Evolutionary conservation across 192 early-diverging fungal genomes (phyloP).

Genomic region (Linnemannia schmuckeri): DNA sequence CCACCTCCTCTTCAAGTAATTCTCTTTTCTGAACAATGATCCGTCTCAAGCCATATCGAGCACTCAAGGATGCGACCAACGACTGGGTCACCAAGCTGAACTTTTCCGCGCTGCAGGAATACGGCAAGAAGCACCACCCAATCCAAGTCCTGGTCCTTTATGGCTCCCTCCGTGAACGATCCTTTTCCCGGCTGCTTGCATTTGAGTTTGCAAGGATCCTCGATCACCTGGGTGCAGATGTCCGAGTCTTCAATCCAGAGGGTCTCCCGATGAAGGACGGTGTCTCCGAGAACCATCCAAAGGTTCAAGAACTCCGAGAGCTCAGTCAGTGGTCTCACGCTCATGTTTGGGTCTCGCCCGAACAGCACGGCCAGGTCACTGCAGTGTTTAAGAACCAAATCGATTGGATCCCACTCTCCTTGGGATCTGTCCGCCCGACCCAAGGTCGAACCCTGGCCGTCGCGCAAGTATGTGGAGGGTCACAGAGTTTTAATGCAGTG

Average conservation of each 20-base stretch:
- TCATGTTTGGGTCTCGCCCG: slow-evolving; percentile 67
- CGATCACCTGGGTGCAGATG: slow-evolving; percentile 64
- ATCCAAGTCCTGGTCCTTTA: slow-evolving; percentile 63
- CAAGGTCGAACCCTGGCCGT: slow-evolving; percentile 60
- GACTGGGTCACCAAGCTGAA: slow-evolving; percentile 52
- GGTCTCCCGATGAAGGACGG: slow-evolving; percentile 68
- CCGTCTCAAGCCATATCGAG: slow-evolving; percentile 26
- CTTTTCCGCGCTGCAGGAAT: slow-evolving; percentile 24
- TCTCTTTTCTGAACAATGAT: too few relatives aligned
- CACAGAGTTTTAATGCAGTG: slow-evolving; percentile 66
- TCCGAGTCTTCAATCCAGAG: slow-evolving; percentile 61
- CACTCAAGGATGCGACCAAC: slow-evolving; percentile 11
- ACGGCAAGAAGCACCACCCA: slow-evolving; percentile 30
- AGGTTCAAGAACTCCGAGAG: slow-evolving; percentile 62
- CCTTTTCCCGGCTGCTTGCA: slow-evolving; percentile 65
- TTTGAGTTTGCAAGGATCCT: slow-evolving; percentile 65
- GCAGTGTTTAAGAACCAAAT: slow-evolving; percentile 69
- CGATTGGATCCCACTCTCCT: slow-evolving; percentile 63
- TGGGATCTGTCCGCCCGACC: slow-evolving; percentile 60
- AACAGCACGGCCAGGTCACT: slow-evolving; percentile 67
- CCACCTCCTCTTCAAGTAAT: too few relatives aligned
- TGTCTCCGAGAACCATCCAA: slow-evolving; percentile 59
- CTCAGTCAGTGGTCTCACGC: slow-evolving; percentile 67
- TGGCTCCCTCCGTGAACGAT: slow-evolving; percentile 60
- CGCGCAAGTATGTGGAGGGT: slow-evolving; percentile 64